A percentile compares a stretch with the other conserved stretches of the same genome.
phyloP scores from a whole-genome alignment of 768 basidiomycete species.

The Kwoniella europaea region DNA sequence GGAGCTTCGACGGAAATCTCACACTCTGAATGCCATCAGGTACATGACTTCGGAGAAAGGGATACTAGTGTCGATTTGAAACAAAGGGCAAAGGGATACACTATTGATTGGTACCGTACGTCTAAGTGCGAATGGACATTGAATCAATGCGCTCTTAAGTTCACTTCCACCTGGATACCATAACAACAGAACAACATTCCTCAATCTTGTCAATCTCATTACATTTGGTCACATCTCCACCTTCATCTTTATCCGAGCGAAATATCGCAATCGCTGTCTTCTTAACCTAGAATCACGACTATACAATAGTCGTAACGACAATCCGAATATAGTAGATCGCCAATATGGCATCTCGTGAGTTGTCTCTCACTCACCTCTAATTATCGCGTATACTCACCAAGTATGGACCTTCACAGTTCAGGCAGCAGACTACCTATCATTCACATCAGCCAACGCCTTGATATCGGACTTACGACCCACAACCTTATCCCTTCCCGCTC shows the following conservation, averaged over 20 bases:
- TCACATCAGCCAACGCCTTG: conserved; percentile 84
- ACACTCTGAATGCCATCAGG: neutral
- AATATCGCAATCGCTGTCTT: no score
- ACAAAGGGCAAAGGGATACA: neutral
- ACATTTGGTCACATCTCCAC: neutral
- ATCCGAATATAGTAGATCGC: neutral
- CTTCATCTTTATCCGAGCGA: no score
- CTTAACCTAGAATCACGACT: no score
- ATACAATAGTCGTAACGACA: neutral
- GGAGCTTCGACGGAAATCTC: no score
- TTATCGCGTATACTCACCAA: neutral
- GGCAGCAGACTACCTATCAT: conserved; percentile 75
- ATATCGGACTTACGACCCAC: conserved; percentile 93
- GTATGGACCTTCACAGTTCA: neutral
- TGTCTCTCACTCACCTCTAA: neutral
- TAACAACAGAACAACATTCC: neutral
- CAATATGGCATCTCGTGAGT: neutral
- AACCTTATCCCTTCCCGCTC: conserved; percentile 76
- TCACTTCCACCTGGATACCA: neutral
- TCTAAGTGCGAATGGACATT: no score
- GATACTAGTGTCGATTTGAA: neutral
- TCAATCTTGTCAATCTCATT: neutral
- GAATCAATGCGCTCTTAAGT: no score
- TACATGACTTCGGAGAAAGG: neutral
- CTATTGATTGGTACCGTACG: neutral